phyloP scores from a whole-genome alignment of 2,329 filamentous ascomycete species.

The Fusarium sp. region DNA sequence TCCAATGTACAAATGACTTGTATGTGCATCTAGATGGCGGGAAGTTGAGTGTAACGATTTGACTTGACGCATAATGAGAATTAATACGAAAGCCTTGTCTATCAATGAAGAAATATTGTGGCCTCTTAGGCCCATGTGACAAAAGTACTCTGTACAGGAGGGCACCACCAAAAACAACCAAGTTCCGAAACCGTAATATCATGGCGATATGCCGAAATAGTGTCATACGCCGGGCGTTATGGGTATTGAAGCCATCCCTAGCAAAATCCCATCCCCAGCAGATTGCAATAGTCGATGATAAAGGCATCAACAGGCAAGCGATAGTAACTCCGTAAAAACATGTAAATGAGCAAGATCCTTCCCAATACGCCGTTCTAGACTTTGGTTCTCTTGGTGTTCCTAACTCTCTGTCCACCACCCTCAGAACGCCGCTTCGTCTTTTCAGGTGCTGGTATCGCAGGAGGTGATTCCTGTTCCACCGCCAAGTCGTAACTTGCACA shows the following conservation, averaged over 20 bases:
- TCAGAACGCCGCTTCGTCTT: conserved; percentile 35
- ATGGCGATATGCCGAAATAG: conserved; percentile 27
- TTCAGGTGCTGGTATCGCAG: conserved; percentile 18
- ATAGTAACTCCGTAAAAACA: conserved; percentile 28
- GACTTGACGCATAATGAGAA: conserved; percentile 42
- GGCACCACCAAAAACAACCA: conserved; percentile 3
- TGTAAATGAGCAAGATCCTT: conserved; percentile 13
- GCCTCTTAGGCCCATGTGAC: neutral
- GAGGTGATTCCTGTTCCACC: conserved; percentile 20
- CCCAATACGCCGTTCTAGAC: conserved; percentile 25
- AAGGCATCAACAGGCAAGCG: conserved; percentile 2
- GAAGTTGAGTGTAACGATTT: conserved; percentile 39
- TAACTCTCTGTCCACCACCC: conserved; percentile 17
- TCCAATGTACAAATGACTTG: conserved; percentile 21
- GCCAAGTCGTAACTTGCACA: conserved; percentile 45
- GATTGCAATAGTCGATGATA: conserved; percentile 18
- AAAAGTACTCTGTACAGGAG: conserved; percentile 1
- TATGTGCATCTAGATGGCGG: conserved; percentile 15
- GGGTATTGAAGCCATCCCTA: conserved; percentile 44
- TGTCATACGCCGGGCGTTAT: conserved; percentile 39
- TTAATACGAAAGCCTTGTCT: conserved; percentile 44
- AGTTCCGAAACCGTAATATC: conserved; percentile 19
- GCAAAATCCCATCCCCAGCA: conserved; percentile 23
- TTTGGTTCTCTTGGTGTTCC: conserved; percentile 38
- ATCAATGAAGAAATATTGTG: conserved; percentile 11